These are phyloP conservation scores for Alisma plantagoaquatica DNA, from an alignment of 106 monocot species.

Conservation along the genomic window DNA sequence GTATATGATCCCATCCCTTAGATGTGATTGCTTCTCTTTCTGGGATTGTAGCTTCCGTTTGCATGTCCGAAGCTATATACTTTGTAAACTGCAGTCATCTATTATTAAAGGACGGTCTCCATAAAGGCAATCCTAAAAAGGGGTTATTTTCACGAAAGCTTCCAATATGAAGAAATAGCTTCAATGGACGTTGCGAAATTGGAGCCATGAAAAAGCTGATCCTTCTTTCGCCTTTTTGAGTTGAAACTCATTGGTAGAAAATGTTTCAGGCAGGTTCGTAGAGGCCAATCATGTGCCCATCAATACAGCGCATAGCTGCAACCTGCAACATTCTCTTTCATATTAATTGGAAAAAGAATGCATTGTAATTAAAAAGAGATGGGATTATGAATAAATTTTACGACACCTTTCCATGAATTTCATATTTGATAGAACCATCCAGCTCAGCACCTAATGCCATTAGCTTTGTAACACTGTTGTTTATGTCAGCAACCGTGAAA, in stretches of 20 bases:
- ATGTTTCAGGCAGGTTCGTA: slow-evolving; percentile 60
- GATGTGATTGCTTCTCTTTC: too few relatives aligned
- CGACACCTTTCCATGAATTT: slow-evolving; percentile 82
- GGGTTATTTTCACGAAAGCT: not conserved
- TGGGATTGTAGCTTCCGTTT: too few relatives aligned
- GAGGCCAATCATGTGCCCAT: slow-evolving; percentile 85
- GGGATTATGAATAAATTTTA: not conserved
- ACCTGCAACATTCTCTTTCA: slow-evolving; percentile 23
- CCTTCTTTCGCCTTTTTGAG: not conserved
- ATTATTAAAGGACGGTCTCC: too few relatives aligned
- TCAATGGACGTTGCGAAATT: too few relatives aligned
- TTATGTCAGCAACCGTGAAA: slow-evolving; percentile 72
- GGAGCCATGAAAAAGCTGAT: too few relatives aligned
- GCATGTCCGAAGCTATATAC: too few relatives aligned
- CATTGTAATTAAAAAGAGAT: not conserved
- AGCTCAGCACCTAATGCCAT: slow-evolving; percentile 65
- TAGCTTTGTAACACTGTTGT: slow-evolving; percentile 52
- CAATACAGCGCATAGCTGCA: slow-evolving; percentile 75
- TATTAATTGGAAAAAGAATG: not conserved
- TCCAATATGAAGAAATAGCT: not conserved
- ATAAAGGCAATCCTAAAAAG: too few relatives aligned
- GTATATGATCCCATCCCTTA: too few relatives aligned
- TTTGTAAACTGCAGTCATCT: too few relatives aligned
- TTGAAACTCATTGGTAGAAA: not conserved
- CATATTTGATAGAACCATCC: slow-evolving; percentile 78